phyloP scores from a whole-genome alignment of 2,329 filamentous ascomycete species.

The Neurospora sp. region DNA sequence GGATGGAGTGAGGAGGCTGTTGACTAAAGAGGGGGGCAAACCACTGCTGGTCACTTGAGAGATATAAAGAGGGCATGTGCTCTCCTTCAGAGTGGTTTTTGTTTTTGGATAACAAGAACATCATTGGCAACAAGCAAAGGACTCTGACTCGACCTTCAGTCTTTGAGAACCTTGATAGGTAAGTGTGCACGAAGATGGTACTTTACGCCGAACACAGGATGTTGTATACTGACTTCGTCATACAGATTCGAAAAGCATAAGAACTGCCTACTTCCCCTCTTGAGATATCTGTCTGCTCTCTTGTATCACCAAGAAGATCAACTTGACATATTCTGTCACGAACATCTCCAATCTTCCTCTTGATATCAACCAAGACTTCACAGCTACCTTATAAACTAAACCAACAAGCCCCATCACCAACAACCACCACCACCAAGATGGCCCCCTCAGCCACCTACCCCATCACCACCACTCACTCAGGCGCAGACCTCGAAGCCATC shows the following conservation, averaged over 20 bases:
- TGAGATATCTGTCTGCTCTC: background rate
- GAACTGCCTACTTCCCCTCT: background rate
- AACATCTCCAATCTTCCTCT: background rate
- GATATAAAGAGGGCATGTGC: background rate
- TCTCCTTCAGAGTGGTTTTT: background rate
- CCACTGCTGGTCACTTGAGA: background rate
- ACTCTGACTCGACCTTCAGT: background rate
- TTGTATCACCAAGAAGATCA: background rate
- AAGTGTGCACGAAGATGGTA: background rate
- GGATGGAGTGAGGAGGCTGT: background rate
- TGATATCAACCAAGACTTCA: background rate
- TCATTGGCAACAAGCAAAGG: background rate
- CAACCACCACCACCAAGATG: conserved; percentile 12
- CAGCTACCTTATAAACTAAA: background rate
- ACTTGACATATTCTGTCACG: background rate
- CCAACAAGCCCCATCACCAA: background rate
- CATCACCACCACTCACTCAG: conserved; percentile 11
- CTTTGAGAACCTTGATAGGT: background rate
- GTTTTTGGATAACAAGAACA: background rate
- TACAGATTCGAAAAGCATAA: background rate
- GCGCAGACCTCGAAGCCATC: conserved; percentile 23
- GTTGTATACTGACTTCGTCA: background rate
- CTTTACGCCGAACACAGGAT: background rate
- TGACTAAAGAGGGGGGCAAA: background rate
- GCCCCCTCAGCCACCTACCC: conserved; percentile 20